Base-by-base conservation (phyloP, 139 green algal species). In the Klebsormidium nitens region DNA sequence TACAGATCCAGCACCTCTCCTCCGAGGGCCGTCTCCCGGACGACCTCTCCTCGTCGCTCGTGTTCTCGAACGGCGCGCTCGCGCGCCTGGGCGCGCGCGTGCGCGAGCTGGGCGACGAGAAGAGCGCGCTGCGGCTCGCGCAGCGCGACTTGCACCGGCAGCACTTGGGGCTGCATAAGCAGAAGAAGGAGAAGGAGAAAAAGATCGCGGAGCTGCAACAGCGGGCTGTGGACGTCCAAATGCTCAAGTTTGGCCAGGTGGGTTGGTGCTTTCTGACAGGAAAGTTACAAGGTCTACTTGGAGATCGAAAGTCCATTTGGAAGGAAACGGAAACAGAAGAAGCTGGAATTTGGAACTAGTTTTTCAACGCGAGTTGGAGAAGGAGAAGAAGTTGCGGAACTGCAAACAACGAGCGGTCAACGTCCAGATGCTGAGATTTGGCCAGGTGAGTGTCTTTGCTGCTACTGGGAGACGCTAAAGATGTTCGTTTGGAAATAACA, bases 351-450 rank as follows among this genome's bases (percentile, higher is more conserved):
- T n/a, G n/a, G n/a, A n/a, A n/a, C n/a, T n/a, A n/a, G n/a, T n/a
- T n/a, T n/a, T 52, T 52, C 17, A 28, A 52, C 19, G 17, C 19
- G 19, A 28, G 17, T 28, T 52, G 44, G 44, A 52, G 44, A 19
- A 19, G 19, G 17, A 17, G 19, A 17, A 52, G 17, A 17, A 52
- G 19, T 19, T 52, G 19, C 17, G 19, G 17, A 28, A 19, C 44
- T 52, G 17, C 44, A 28, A 52, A 28, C 17, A 28, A 28, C 74
- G 78, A 3, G 81, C 83, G 5, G 50, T 84, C 11, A 82, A 90
- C 47, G 82, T 91, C 49, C 85, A 90, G 71, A 84, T 83, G 83
- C 80, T 92, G 59, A 90, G 89, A 68, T 92, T 90, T 73, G 87
- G 87, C 0, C 42, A 50, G 42, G 42, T 50, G 42, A 50, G 42